Evolutionary conservation across 805 yeast species (phyloP).

Genomic region (Wilhelminamyces savonicus): DNA sequence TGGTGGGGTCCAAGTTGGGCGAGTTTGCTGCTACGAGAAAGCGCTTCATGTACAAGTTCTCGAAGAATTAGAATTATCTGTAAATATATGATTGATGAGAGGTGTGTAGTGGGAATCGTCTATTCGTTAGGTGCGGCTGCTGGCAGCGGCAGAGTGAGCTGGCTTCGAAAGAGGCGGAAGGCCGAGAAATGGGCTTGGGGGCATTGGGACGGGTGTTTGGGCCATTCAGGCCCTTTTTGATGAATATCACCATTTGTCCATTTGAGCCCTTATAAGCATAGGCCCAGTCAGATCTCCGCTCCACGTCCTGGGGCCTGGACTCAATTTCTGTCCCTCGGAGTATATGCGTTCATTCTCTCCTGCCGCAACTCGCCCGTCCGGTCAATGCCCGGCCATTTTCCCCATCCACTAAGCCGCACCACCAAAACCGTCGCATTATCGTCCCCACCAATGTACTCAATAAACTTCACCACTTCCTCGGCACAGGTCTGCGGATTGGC

Average conservation of each 20-base stretch:
- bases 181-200: background rate
- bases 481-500: conserved; percentile 88
- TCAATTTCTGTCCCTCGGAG: conserved; percentile 23
- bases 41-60: conserved; percentile 74
- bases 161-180: background rate
- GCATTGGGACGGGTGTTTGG: too few relatives aligned
- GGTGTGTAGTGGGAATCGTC: background rate
- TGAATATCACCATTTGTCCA: too few relatives aligned
- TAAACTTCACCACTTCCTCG: conserved; percentile 74
- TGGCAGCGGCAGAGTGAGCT: background rate
- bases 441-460: conserved; percentile 82
- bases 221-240: too few relatives aligned
- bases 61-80: conserved; percentile 45
- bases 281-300: too few relatives aligned
- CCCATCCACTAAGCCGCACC: conserved; percentile 84
- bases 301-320: too few relatives aligned
- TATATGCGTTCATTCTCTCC: conserved; percentile 49
- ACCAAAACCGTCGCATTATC: conserved; percentile 95
- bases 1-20: conserved; percentile 95
- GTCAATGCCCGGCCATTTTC: conserved; percentile 81
- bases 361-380: conserved; percentile 80
- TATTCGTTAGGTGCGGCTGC: too few relatives aligned
- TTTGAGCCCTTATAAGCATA: too few relatives aligned
- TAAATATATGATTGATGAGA: background rate
- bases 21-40: conserved; percentile 94